phyloP scores from a whole-genome alignment of 1,284 basidiomycete species.

The Ceratobasidium papillatum region DNA sequence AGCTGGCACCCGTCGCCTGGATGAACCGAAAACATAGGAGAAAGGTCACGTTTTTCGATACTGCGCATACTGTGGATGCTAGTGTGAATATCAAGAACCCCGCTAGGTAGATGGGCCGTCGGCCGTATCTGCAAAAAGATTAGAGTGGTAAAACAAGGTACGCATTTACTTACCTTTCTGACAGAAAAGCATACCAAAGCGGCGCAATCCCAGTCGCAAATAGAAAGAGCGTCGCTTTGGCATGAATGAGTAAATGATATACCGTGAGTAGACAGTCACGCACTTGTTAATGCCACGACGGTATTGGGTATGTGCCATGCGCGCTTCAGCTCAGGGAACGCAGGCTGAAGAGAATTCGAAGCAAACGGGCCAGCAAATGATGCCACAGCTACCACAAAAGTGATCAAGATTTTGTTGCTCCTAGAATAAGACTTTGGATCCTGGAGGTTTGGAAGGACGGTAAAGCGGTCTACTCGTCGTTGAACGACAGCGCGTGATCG shows the following conservation, averaged over 20 bases:
- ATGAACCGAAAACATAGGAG: conserved; percentile 42
- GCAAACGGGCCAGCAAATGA: conserved; percentile 44
- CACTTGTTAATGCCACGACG: conserved; percentile 44
- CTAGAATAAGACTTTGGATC: conserved; percentile 41
- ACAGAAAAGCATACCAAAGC: conserved; percentile 44
- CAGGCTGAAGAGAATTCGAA: conserved; percentile 43
- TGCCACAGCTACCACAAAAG: conserved; percentile 39
- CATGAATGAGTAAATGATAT: background rate
- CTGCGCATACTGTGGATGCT: conserved; percentile 42
- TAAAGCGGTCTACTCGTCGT: conserved; percentile 41
- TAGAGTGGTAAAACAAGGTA: background rate
- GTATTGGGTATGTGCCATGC: conserved; percentile 36
- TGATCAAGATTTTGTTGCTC: conserved; percentile 40
- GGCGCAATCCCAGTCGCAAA: conserved; percentile 42
- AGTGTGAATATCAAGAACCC: conserved; percentile 42
- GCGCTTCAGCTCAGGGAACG: conserved; percentile 39
- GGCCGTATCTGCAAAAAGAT: conserved; percentile 38
- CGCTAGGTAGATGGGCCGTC: conserved; percentile 43
- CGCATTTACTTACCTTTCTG: conserved; percentile 33
- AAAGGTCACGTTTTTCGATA: conserved; percentile 38
- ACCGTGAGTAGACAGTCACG: background rate
- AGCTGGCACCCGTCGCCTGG: conserved; percentile 44
- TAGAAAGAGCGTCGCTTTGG: conserved; percentile 42
- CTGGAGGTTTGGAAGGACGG: conserved; percentile 42
- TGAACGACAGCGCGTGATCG: conserved; percentile 38